Base-by-base conservation (phyloP, 176 grass and related monocot genomes). In the Elaeis guineensis region DNA sequence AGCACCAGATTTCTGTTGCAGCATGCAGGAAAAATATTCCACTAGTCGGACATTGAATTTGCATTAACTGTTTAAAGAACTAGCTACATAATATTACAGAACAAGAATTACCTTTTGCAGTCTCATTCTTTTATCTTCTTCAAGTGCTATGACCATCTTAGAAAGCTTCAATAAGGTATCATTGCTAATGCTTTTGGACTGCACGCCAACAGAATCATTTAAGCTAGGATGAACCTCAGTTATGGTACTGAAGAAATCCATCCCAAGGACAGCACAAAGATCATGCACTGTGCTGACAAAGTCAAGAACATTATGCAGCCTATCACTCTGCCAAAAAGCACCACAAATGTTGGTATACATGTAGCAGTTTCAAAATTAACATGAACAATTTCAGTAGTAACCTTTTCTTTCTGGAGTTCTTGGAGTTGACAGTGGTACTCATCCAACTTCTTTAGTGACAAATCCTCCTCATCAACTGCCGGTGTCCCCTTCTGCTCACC, bases 131-230 rank as follows among this genome's bases (percentile, higher is more conserved):
- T 88, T 97, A 57, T 91, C 84, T 74, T 91, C 84, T 75, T 89
- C 62, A 30, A 97, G 83, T 70, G 70, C 57, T 23, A 55, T 59
- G 62, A 91, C 67, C 83, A 91, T 88, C 59, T 75, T 78, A 63
- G 87, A 97, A 28, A 97, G 75, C 62, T 87, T 85, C 7, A 73
- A 71, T 66, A 97, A 24, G 51, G 92, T 91, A 55, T 73, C 69
- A 69, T 91, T 86, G 83, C 83, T 89, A 59, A 91, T 91, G 73
- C 87, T 97, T 73, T 97, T 97, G 57, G 78, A 91, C 55, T 97
- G 78, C 35, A 79, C 74, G 49, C 73, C 61, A 32, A 83, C 70
- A 69, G 75, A 78, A 56, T 88, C 79, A 69, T 64, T 82, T n/a
- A 97, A 82, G 49, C 87, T 97, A 69, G 87, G 78, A 78, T 97